Base-by-base conservation (phyloP, 2,329 filamentous ascomycete genomes). In the Calonectria pteridis region DNA sequence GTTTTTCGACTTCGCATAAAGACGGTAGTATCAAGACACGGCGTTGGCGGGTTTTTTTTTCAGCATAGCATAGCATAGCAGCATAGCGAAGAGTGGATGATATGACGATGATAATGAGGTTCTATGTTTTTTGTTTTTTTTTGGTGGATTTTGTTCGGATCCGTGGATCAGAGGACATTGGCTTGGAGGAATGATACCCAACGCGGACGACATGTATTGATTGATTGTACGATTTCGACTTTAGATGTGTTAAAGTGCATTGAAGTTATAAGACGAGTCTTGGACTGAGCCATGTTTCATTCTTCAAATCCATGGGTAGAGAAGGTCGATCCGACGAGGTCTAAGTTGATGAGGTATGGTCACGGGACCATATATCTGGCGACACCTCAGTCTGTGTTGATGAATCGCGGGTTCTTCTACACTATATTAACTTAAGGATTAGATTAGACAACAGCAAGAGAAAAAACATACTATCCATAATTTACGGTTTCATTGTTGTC, bases 181-280 rank as follows among this genome's bases (percentile, higher is more conserved):
- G 62, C 72, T 74, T 74, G 71, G 73, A 69, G 66, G 68, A 73
- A 80, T 76, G 78, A 80, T 80, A 80, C 77, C 78, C 77, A 75
- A 40, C 62, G 51, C 53, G 76, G 73, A 73, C 63, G 77, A 55
- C 76, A 73, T 33, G 43, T 53, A 69, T 73, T 67, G 67, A n/a
- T 70, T 69, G n/a, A n/a, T 70, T 69, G 20, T 40, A 35, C n/a
- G 28, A n/a, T 46, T 67, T 53, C 14, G 40, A 11, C 53, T 49
- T 20, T 50, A 49, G 62, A 69, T 13, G 33, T 58, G 23, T 26
- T 28, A 29, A 49, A 43, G 31, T 31, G 20, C 23, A 20, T 43
- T 23, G 26, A 23, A 59, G 20, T 23, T 31, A 20, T 16, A 20
- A 51, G 18, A 53, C 3, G 33, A 13, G 28, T 62, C 7, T 2